Evolutionary conservation across 1,139 yeast genomes (phyloP), one percentile per base, ranked within the genome.

Genomic region (Geotrichum reessii): DNA sequence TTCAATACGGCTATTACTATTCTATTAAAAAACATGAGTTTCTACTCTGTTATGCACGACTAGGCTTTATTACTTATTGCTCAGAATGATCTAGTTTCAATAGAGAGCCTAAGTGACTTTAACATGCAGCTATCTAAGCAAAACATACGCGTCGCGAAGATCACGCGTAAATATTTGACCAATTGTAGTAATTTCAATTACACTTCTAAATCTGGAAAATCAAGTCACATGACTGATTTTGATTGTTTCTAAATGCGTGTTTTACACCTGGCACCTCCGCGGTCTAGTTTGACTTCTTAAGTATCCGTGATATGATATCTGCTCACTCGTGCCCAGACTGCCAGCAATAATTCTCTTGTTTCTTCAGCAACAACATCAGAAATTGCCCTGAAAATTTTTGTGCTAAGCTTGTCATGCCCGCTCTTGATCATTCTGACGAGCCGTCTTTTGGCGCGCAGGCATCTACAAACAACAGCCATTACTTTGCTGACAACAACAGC

Each of bases 11-110:
- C n/a, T n/a, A n/a, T n/a, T n/a, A n/a, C n/a, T n/a, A n/a, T 28
- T 28, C 33, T 28, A 28, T 28, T 28, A 28, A 28, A 28, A 28
- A 28, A 28, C 11, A 28, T 28, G 33, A 28, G 11, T 28, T 11
- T 28, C 47, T 60, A 63, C 47, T 62, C 64, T 28, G 63, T 51
- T 17, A 61, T 59, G n/a, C n/a, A n/a, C n/a, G n/a, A n/a, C n/a
- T n/a, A n/a, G n/a, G n/a, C n/a, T n/a, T n/a, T n/a, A n/a, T n/a
- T n/a, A n/a, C n/a, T n/a, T n/a, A n/a, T n/a, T n/a, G n/a, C n/a
- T n/a, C n/a, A n/a, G n/a, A n/a, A n/a, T n/a, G n/a, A n/a, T n/a
- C n/a, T n/a, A n/a, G n/a, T n/a, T n/a, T n/a, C n/a, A n/a, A n/a
- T n/a, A n/a, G n/a, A n/a, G n/a, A n/a, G n/a, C n/a, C n/a, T n/a